A percentile compares a stretch with the other conserved stretches of the same genome.
These are phyloP conservation scores for Trichosporon asahii DNA, from an alignment of 1,284 basidiomycete genomes.

Conservation along the genomic window DNA sequence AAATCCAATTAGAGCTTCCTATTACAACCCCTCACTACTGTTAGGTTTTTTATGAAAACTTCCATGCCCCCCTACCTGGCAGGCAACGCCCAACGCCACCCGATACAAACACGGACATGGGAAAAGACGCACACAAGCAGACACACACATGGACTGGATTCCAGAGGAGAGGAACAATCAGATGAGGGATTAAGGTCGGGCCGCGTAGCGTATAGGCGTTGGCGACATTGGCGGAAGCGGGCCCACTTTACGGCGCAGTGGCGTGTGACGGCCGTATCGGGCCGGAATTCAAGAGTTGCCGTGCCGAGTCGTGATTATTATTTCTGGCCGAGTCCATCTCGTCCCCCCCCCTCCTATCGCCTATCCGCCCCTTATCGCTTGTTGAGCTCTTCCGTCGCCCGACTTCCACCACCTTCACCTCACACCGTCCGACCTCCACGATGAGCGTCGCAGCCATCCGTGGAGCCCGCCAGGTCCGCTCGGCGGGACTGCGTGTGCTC, in stretches of 20 bases:
- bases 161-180: neutral
- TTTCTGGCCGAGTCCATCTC: neutral
- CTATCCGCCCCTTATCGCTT: neutral
- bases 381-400: neutral
- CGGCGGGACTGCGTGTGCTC: neutral
- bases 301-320: constrained; percentile 2
- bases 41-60: constrained; percentile 1
- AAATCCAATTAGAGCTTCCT: constrained; percentile 4
- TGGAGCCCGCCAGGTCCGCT: neutral
- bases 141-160: neutral
- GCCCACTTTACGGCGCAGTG: neutral
- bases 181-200: neutral
- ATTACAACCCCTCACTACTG: neutral
- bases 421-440: neutral
- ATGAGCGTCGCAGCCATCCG: neutral
- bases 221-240: neutral
- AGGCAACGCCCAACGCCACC: neutral
- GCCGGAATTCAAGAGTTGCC: constrained; percentile 6
- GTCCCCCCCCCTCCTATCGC: neutral
- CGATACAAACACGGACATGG: neutral
- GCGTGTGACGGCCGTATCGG: constrained; percentile 2
- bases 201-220: neutral
- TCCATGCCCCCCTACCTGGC: neutral
- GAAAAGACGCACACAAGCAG: neutral
- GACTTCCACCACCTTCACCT: neutral